Conservation (phyloP, 2,329 filamentous ascomycete genomes). For the Fusarium subglutinans region DNA sequence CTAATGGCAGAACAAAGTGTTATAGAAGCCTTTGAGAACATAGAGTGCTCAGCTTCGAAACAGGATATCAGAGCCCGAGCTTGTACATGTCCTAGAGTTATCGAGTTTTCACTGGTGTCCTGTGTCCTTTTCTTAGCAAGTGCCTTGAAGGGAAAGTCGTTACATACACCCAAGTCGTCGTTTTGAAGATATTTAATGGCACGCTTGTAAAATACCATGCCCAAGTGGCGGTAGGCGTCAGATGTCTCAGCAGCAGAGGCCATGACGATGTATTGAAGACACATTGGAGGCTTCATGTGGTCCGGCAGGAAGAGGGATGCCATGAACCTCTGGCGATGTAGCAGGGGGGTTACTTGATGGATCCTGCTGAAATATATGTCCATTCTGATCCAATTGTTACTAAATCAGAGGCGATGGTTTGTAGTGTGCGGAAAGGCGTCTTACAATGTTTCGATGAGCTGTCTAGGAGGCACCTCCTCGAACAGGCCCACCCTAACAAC, state of each 20-base stretch:
- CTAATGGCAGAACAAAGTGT: conserved; percentile 6
- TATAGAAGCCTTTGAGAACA: conserved; percentile 19
- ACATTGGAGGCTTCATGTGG: conserved; percentile 11
- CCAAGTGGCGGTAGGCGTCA: not conserved
- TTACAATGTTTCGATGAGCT: conserved; percentile 10
- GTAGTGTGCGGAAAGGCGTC: not conserved
- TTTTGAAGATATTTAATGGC: not conserved
- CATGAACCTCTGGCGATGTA: conserved; percentile 12
- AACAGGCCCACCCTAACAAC: not conserved
- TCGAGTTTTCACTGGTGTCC: not conserved
- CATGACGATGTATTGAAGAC: conserved; percentile 23
- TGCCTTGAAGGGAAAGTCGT: fast-evolving
- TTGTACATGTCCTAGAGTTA: conserved; percentile 1
- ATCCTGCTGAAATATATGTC: conserved; percentile 2
- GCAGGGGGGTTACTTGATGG: not conserved
- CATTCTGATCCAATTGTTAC: not conserved
- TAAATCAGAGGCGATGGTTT: not conserved
- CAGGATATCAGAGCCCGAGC: conserved; percentile 7
- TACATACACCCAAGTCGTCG: not conserved
- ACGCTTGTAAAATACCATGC: not conserved
- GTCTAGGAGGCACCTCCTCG: not conserved
- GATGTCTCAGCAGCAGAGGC: conserved; percentile 9
- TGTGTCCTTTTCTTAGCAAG: not conserved
- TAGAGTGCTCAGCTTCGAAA: conserved; percentile 17
- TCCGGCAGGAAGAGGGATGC: not conserved